Percentiles rank a stretch among this genome's conserved stretches.
Conservation (phyloP, 1,139 yeast species). For the Suhomyces terraborum region DNA sequence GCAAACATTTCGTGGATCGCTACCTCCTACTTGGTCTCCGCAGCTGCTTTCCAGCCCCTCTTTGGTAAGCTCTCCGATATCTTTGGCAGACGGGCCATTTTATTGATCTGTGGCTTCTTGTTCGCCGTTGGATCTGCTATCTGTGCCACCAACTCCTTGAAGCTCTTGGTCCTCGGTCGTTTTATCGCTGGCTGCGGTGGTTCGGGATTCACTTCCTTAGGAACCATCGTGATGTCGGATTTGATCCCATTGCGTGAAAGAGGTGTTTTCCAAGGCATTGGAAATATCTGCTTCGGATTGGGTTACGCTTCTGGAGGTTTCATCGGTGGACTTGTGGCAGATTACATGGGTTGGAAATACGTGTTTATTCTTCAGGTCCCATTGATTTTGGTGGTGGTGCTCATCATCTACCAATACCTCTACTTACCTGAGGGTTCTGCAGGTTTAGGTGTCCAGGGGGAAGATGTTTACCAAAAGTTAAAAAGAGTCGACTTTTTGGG, state of each 20-base stretch:
- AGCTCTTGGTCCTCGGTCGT: slow-evolving; percentile 58
- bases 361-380: slow-evolving; percentile 62
- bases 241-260: slow-evolving; percentile 54
- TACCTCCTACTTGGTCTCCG: slow-evolving; percentile 41
- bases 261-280: slow-evolving; percentile 56
- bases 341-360: slow-evolving; percentile 77
- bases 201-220: slow-evolving; percentile 53
- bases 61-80: slow-evolving; percentile 87
- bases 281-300: slow-evolving; percentile 63
- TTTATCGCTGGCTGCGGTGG: slow-evolving; percentile 61
- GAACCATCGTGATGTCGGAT: slow-evolving; percentile 56
- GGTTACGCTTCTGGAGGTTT: slow-evolving; percentile 75
- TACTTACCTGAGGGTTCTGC: slow-evolving; percentile 53
- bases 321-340: slow-evolving; percentile 69
- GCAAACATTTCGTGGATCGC: slow-evolving; percentile 51
- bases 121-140: slow-evolving; percentile 45
- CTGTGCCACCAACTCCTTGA: slow-evolving; percentile 42
- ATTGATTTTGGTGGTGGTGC: slow-evolving; percentile 53
- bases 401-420: slow-evolving; percentile 39
- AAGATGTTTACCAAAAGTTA: slow-evolving; percentile 46
- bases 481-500: slow-evolving; percentile 74
- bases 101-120: slow-evolving; percentile 37
- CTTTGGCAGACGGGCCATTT: slow-evolving; percentile 64
- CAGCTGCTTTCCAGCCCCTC: slow-evolving; percentile 62
- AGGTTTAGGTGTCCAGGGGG: slow-evolving; percentile 43